Percentiles rank a stretch among this genome's conserved stretches.
Conservation (phyloP, 2,329 filamentous ascomycete genomes). For the Xylogone sp. region DNA sequence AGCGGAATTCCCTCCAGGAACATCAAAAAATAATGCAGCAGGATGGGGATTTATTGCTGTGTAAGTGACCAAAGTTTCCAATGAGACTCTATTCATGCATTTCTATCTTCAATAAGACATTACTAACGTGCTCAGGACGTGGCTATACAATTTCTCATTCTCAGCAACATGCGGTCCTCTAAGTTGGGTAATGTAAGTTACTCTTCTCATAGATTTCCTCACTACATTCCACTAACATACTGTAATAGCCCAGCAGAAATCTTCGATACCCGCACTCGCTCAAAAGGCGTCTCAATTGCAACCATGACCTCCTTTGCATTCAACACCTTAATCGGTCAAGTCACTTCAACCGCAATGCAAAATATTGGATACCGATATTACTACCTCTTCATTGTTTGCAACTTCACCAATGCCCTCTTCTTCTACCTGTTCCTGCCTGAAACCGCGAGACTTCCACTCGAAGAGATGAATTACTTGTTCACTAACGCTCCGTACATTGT, state of each 20-base stretch:
- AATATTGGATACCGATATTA: slow-evolving; percentile 45
- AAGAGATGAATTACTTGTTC: slow-evolving; percentile 67
- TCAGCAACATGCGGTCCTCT: slow-evolving; percentile 67
- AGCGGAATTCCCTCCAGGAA: slow-evolving; percentile 55
- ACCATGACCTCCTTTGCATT: slow-evolving; percentile 72
- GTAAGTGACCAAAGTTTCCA: slow-evolving; percentile 6
- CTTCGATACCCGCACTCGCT: slow-evolving; percentile 72
- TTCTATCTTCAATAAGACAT: not conserved
- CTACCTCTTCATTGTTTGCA: slow-evolving; percentile 61
- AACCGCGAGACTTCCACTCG: slow-evolving; percentile 59
- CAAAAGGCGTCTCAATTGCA: slow-evolving; percentile 71
- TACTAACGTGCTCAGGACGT: slow-evolving; percentile 44
- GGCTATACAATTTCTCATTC: slow-evolving; percentile 79
- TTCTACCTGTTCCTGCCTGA: slow-evolving; percentile 63
- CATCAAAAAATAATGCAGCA: slow-evolving; percentile 46
- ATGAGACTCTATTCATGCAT: too few species aligned
- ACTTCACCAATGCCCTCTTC: slow-evolving; percentile 64
- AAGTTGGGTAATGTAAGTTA: slow-evolving; percentile 43
- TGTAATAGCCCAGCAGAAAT: slow-evolving; percentile 57
- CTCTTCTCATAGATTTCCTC: not conserved
- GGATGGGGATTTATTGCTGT: slow-evolving; percentile 72
- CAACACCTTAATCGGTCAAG: slow-evolving; percentile 72
- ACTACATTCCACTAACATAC: not conserved
- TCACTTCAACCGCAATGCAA: slow-evolving; percentile 53
- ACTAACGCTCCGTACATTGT: slow-evolving; percentile 62